Conservation (phyloP, 371 early-diverging fungal genomes). For the Saksenaea vasiformis region DNA sequence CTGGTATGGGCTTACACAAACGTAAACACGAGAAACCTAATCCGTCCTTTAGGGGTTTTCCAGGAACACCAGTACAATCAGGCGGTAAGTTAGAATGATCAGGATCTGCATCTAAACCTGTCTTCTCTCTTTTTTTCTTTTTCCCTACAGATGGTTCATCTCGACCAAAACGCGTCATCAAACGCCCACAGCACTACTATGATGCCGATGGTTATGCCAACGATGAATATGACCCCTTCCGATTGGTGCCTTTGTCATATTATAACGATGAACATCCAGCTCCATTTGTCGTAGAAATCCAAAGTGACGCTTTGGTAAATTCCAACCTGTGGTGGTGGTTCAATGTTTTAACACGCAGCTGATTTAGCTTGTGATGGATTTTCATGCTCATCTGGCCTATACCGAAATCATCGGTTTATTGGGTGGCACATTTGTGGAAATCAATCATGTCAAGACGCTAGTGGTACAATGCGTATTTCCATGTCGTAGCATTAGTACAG, state of each 20-base stretch:
- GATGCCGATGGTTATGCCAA: slow-evolving; percentile 36
- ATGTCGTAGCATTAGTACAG: slow-evolving; percentile 69
- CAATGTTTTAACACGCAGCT: no score
- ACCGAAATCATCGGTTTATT: slow-evolving; percentile 88
- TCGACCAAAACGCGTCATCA: slow-evolving; percentile 40
- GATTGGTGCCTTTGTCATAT: slow-evolving; percentile 59
- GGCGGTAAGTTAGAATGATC: slow-evolving; percentile 10
- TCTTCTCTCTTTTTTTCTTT: no score
- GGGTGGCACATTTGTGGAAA: slow-evolving; percentile 68
- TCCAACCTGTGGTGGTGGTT: no score
- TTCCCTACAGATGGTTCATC: slow-evolving; percentile 2
- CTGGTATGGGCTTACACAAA: not conserved
- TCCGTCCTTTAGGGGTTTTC: not conserved
- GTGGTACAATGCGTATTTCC: slow-evolving; percentile 58
- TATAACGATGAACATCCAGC: slow-evolving; percentile 54
- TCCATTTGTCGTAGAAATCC: slow-evolving; percentile 64
- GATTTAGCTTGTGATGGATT: slow-evolving; percentile 78
- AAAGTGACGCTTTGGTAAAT: slow-evolving; percentile 65
- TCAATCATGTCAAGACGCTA: slow-evolving; percentile 44
- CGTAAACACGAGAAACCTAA: not conserved
- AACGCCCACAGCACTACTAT: slow-evolving; percentile 36
- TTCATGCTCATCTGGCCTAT: slow-evolving; percentile 81
- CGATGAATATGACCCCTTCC: slow-evolving; percentile 67
- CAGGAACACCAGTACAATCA: not conserved
- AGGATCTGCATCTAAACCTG: no score